Conservation (phyloP, 208 protist genomes). For the Lotmaria passim region DNA sequence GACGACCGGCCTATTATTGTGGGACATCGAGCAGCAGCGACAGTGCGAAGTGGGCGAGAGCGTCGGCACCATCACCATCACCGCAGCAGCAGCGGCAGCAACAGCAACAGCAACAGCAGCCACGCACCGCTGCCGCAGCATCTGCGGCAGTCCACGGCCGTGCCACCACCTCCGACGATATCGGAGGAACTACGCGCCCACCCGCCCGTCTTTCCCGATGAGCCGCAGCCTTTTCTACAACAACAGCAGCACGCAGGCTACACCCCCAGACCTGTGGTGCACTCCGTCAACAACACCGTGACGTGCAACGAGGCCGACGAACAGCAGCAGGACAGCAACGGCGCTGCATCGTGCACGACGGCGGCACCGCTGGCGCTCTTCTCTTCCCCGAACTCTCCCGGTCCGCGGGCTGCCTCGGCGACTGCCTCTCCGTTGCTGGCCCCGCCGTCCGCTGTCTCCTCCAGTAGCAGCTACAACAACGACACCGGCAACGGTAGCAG, state of each 20-base stretch:
- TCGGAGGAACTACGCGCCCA: slow-evolving; percentile 7
- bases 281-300: slow-evolving; percentile 21
- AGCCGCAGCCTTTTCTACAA: neutral
- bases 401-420: slow-evolving; percentile 4
- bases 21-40: neutral
- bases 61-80: neutral
- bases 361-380: slow-evolving; percentile 1
- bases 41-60: neutral
- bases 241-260: neutral
- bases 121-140: neutral
- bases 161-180: slow-evolving; percentile 4
- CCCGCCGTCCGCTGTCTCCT: slow-evolving; percentile 2
- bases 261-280: slow-evolving; percentile 10
- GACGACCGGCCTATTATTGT: slow-evolving; percentile 27
- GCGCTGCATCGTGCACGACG: neutral
- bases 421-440: slow-evolving; percentile 25
- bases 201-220: slow-evolving; percentile 7
- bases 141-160: slow-evolving; percentile 1
- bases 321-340: neutral
- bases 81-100: neutral
- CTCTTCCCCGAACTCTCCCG: slow-evolving; percentile 2
- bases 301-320: neutral
- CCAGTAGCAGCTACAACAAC: neutral
- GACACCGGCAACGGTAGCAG: neutral
- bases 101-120: no score